phyloP scores from a whole-genome alignment of 768 basidiomycete genomes.

The Lentinula detonsa region DNA sequence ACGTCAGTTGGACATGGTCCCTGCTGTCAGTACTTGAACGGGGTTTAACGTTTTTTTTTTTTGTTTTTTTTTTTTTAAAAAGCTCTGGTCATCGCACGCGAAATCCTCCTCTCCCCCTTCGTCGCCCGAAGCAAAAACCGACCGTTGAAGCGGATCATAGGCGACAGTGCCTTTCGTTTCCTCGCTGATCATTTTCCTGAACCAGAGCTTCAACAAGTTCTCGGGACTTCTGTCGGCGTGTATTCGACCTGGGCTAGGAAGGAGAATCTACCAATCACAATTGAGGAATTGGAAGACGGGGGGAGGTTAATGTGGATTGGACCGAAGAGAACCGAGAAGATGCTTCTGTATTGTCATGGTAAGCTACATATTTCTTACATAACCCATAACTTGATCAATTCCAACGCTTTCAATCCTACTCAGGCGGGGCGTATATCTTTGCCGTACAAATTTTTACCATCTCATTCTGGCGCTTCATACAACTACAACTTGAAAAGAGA shows the following conservation, averaged over 20 bases:
- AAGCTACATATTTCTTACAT: neutral
- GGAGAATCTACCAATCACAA: constrained; percentile 8
- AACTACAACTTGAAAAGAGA: constrained; percentile 1
- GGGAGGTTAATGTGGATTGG: constrained; percentile 27
- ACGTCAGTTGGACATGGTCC: neutral
- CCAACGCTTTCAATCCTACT: no score
- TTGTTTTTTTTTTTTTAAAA: neutral
- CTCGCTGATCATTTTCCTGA: neutral
- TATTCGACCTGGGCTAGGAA: constrained; percentile 17
- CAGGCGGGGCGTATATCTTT: constrained; percentile 9
- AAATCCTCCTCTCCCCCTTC: constrained; percentile 1
- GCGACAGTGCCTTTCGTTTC: neutral
- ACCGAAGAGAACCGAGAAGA: constrained; percentile 22
- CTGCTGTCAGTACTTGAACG: no score
- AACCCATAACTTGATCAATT: neutral
- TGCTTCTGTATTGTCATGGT: constrained; percentile 29
- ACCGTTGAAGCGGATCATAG: neutral
- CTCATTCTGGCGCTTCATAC: constrained; percentile 5
- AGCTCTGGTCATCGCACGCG: neutral
- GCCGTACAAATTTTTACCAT: neutral
- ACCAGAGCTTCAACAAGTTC: neutral
- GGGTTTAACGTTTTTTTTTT: neutral
- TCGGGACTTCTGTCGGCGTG: constrained; percentile 1
- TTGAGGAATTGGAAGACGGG: constrained; percentile 21
- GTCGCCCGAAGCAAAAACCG: neutral